Evolutionary conservation across 768 basidiomycete genomes (phyloP).

Genomic region (Tulasnella sp.): DNA sequence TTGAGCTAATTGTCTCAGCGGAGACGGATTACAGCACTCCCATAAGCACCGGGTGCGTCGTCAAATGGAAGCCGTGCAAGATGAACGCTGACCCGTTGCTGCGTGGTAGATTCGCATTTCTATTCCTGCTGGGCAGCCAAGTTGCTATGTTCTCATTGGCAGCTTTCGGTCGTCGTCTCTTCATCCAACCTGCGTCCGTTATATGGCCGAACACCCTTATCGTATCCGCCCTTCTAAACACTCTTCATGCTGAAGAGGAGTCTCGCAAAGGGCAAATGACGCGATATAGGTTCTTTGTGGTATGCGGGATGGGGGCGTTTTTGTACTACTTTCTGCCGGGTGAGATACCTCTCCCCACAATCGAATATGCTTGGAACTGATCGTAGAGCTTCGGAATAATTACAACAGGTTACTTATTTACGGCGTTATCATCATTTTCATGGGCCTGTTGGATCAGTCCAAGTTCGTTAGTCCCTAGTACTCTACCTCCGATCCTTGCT

Average conservation of each 20-base stretch:
- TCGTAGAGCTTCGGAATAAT: not conserved
- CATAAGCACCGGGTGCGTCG: constrained; percentile 53
- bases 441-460: constrained; percentile 82
- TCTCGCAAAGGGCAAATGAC: constrained; percentile 41
- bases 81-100: not conserved
- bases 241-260: constrained; percentile 91
- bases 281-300: constrained; percentile 75
- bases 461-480: not conserved
- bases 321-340: constrained; percentile 87
- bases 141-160: constrained; percentile 89
- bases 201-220: constrained; percentile 97
- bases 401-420: constrained; percentile 85
- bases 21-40: constrained; percentile 63
- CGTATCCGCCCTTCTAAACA: constrained; percentile 89
- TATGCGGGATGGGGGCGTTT: constrained; percentile 58
- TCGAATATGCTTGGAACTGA: no score
- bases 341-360: constrained; percentile 32
- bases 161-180: constrained; percentile 77
- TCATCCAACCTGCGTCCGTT: constrained; percentile 97
- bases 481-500: no score
- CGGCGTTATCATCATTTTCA: constrained; percentile 77
- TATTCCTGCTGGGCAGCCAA: constrained; percentile 83
- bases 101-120: constrained; percentile 50
- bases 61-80: not conserved
- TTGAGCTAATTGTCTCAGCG: constrained; percentile 80